Evolutionary conservation across 169 alveolate genomes (phyloP).

Genomic region (Cryptosporidium tyzzeri): DNA sequence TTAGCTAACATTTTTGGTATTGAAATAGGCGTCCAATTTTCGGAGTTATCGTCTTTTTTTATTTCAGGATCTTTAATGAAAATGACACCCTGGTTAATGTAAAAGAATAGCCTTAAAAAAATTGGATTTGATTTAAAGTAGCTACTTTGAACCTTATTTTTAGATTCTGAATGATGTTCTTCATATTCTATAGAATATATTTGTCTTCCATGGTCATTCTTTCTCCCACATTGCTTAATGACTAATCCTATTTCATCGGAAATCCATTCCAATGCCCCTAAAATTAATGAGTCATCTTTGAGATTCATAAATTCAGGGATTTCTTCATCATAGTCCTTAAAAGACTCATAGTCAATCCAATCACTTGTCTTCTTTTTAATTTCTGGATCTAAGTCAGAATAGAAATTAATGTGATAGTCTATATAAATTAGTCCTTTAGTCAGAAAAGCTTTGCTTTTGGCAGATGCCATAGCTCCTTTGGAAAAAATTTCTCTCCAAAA

Average conservation of each 20-base stretch:
- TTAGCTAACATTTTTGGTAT: background rate
- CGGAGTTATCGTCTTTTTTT: background rate
- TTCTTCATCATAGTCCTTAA: background rate
- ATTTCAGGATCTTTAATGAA: background rate
- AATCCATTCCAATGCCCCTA: constrained; percentile 35
- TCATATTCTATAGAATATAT: constrained; percentile 31
- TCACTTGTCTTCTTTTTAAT: background rate
- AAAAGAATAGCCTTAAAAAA: background rate
- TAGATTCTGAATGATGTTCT: background rate
- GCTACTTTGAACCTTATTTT: background rate
- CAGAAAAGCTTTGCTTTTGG: constrained; percentile 39
- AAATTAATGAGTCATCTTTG: constrained; percentile 15
- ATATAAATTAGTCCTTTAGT: constrained; percentile 42
- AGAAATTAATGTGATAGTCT: constrained; percentile 48
- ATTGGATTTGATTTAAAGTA: constrained; percentile 4
- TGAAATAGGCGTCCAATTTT: constrained; percentile 31
- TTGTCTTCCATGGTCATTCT: constrained; percentile 13
- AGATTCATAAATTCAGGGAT: background rate
- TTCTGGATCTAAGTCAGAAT: constrained; percentile 24
- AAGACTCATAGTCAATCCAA: constrained; percentile 34
- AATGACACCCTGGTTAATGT: constrained; percentile 25
- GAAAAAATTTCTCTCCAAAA: constrained; percentile 31
- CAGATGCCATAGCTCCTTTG: constrained; percentile 15
- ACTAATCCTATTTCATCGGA: constrained; percentile 35
- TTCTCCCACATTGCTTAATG: constrained; percentile 20